These are phyloP conservation scores for Colletotrichum limetticola DNA, from an alignment of 2,329 filamentous ascomycete species.

Conservation along the genomic window DNA sequence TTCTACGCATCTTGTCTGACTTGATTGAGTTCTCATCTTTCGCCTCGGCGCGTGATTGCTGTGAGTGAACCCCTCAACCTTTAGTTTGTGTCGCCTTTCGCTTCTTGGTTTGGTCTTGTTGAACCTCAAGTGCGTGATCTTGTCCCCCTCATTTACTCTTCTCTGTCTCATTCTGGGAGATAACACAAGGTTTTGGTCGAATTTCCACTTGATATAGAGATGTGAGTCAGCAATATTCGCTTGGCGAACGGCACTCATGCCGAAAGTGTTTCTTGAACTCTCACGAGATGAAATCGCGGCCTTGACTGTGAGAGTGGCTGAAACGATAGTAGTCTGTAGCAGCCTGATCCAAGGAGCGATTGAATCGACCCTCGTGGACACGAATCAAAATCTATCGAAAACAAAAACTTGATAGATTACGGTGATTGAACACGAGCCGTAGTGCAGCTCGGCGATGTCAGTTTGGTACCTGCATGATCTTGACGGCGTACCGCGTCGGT, in stretches of 20 bases:
- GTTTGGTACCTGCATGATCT: slow-evolving; percentile 15
- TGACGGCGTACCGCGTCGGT: neutral
- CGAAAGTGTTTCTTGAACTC: neutral
- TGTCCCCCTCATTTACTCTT: neutral
- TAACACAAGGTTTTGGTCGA: neutral
- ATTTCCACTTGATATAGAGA: neutral
- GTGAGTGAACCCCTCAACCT: neutral
- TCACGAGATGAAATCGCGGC: neutral
- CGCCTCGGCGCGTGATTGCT: neutral
- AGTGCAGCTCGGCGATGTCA: neutral
- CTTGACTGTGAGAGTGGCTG: neutral
- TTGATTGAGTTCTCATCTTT: neutral
- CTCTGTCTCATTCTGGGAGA: neutral
- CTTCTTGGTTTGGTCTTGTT: neutral
- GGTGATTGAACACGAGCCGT: neutral
- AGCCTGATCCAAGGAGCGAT: neutral
- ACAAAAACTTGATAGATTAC: too few relatives aligned
- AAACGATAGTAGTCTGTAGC: neutral
- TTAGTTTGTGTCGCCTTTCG: neutral
- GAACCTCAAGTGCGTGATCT: neutral
- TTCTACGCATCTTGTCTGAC: neutral
- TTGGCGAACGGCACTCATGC: neutral
- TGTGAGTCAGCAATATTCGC: neutral
- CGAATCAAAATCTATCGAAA: too few relatives aligned
- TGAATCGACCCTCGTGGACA: accelerated